Percentiles rank a stretch among this genome's conserved stretches.
These are phyloP conservation scores for Pluteus cervinus DNA, from an alignment of 768 basidiomycete species.

Conservation along the genomic window DNA sequence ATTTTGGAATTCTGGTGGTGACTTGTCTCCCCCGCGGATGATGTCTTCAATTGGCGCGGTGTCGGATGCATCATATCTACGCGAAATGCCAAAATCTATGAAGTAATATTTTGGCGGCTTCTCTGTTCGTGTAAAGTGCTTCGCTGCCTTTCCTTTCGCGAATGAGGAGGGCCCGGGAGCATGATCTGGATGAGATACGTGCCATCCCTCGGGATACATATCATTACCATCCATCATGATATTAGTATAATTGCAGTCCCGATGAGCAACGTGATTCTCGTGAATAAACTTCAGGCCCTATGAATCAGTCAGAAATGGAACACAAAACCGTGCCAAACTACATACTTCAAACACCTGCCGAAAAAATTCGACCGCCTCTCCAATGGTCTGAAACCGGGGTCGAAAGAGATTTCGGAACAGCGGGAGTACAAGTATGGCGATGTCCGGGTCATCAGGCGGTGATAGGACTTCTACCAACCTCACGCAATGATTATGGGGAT, in stretches of 20 bases:
- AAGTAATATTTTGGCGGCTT: slow-evolving; percentile 21
- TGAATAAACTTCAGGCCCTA: slow-evolving; percentile 32
- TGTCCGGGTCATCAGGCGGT: slow-evolving; percentile 13
- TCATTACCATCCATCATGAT: slow-evolving; percentile 20
- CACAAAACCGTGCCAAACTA: background rate
- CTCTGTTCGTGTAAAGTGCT: slow-evolving; percentile 14
- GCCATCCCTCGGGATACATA: slow-evolving; percentile 12
- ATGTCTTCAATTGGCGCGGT: slow-evolving; percentile 18
- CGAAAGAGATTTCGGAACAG: slow-evolving; percentile 13
- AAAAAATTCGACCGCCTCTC: slow-evolving; percentile 24
- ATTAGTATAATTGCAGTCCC: slow-evolving; percentile 22
- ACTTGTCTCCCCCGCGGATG: too few relatives aligned
- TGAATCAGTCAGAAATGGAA: background rate
- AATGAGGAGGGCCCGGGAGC: slow-evolving; percentile 10
- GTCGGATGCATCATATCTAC: slow-evolving; percentile 17
- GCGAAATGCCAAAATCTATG: slow-evolving; percentile 25
- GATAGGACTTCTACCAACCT: slow-evolving; percentile 20
- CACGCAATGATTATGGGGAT: slow-evolving; percentile 29
- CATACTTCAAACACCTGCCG: slow-evolving; percentile 20
- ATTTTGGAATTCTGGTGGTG: too few relatives aligned
- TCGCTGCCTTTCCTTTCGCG: slow-evolving; percentile 5
- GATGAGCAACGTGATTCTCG: slow-evolving; percentile 20
- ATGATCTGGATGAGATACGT: slow-evolving; percentile 19
- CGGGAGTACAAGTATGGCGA: slow-evolving; percentile 22
- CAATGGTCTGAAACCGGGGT: slow-evolving; percentile 21